Evolutionary conservation across 1,284 basidiomycete genomes (phyloP), one percentile per base, ranked within the genome.

Genomic region (Schizophyllum amplum): DNA sequence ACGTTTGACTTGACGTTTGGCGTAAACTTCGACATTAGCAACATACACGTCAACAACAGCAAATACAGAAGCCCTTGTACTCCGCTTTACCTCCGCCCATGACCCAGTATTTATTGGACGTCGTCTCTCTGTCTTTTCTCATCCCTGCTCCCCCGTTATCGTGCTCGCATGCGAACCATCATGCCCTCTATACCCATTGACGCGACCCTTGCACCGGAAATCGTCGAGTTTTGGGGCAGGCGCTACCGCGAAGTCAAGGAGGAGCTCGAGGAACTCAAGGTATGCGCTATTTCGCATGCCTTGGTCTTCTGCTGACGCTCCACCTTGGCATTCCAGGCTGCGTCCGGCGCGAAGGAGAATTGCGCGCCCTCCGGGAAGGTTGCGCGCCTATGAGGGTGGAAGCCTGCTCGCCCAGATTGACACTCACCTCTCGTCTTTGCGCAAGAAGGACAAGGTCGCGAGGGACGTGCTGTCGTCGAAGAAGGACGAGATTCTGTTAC

Each of bases 141-240:
- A 17, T 17, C 33, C 17, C 33, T 42, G 11, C 2, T 9, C 4
- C 33, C 33, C 7, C 33, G 13, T 42, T 42, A 17, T 13, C 17
- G 17, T 17, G 13, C 33, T 17, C 11, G 33, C 13, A 42, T 42
- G 13, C 17, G 11, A 9, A 42, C n/a, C n/a, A 42, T 42, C 4
- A 42, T 42, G 33, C 33, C 33, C 33, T 9, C 17, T 42, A 42
- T 42, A 42, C 33, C 33, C 33, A 42, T 42, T 13, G 33, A 42
- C 33, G 33, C 33, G 13, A 42, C 13, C 17, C 33, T 42, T 42
- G 55, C 62, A 22, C 48, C 58, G 1, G 59, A 63, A 26, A 20
- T 63, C 33, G 56, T 59, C 23, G 62, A 63, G 48, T 63, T 63
- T 52, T 63, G 62, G 62, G 60, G 58, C 5, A 51, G 54, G 23